Conservation (phyloP, 352 stramenopile genomes). For the Globisporangium paroecandrum region DNA sequence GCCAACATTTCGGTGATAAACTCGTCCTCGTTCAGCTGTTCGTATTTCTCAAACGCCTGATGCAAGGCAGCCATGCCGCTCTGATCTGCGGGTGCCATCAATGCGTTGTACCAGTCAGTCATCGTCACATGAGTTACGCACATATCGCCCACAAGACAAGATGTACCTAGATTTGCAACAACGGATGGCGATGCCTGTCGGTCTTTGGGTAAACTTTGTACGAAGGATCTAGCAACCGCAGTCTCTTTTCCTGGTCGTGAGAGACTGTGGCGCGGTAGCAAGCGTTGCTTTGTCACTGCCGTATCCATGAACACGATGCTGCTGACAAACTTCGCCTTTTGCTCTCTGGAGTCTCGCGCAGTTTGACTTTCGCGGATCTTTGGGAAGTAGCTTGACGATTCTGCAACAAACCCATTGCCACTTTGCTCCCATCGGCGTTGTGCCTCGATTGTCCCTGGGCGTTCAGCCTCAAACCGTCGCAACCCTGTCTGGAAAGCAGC, state of each 20-base stretch:
- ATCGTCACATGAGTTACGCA: neutral
- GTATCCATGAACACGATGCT: conserved; percentile 7
- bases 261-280: conserved; percentile 6
- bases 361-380: conserved; percentile 45
- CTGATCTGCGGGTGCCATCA: conserved; percentile 25
- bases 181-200: conserved; percentile 1
- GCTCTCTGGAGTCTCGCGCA: conserved; percentile 39
- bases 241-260: neutral
- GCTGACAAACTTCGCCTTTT: conserved; percentile 24
- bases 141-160: neutral
- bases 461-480: conserved; percentile 27
- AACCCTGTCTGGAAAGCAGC: conserved; percentile 24
- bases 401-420: conserved; percentile 28
- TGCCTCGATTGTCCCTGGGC: conserved; percentile 30
- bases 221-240: neutral
- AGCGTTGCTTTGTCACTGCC: conserved; percentile 9
- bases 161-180: conserved; percentile 14
- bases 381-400: conserved; percentile 46
- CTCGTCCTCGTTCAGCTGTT: conserved; percentile 34
- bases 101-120: neutral
- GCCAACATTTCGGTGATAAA: conserved; percentile 40
- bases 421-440: conserved; percentile 26
- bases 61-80: conserved; percentile 34
- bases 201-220: neutral
- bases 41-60: conserved; percentile 32